Evolutionary conservation across 768 basidiomycete species (phyloP), one percentile per base, ranked within the genome.

Genomic region (Agrocybe praecox): DNA sequence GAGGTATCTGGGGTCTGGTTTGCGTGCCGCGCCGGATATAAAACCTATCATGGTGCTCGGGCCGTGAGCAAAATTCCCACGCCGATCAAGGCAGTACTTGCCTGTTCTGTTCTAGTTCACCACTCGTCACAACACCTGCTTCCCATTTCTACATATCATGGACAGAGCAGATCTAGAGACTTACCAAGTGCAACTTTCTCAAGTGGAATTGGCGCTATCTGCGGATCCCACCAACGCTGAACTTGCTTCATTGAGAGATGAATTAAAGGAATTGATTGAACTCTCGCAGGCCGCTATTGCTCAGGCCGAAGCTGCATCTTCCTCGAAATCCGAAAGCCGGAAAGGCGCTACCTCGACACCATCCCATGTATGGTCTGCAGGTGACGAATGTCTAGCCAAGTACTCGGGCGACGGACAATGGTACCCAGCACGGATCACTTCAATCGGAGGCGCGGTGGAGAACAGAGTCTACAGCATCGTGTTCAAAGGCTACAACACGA

Each of bases 401-500:
- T 95, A 92, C 74, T 89, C 91, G 9, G 84, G 82, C 36, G 94
- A 96, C 71, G 88, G 89, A 43, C 76, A 78, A 58, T 95, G 89
- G 86, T 96, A 96, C 70, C 90, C 94, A 42, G 94, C 93, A 40
- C 86, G 92, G 23, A 92, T 96, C 74, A 90, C 87, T 18, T 88
- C 86, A 46, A 80, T 96, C 50, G 90, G 90, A 56, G 94, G 94
- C 44, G 87, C 91, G 23, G 74, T 83, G 53, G 89, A 92, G 54
- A 90, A 93, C 65, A 83, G 88, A 15, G 88, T 91, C 56, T 96
- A 91, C 77, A 92, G 87, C 70, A 89, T 96, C 66, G 82, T 94
- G 33, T 96, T 94, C 81, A 91, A 92, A 68, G 90, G 88, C 4
- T 96, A 96, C 79, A 92, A 94, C 69, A 90, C 89, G 24, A 94